Conservation (phyloP, 1,139 yeast genomes). For the Geotrichum phurueaensis region DNA sequence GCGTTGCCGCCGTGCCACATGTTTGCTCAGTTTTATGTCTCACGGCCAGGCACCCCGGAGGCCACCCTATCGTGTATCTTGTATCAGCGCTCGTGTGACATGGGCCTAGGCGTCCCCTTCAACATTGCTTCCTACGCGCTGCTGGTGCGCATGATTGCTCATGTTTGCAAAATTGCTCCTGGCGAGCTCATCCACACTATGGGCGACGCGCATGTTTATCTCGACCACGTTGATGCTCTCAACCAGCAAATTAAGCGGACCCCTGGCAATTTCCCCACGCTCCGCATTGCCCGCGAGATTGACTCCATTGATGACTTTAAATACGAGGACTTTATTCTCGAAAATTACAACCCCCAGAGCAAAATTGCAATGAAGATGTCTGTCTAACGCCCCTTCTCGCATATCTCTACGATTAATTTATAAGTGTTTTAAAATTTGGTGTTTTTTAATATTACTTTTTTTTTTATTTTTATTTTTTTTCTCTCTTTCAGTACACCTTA, state of each 20-base stretch:
- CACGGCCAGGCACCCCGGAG: slow-evolving; percentile 50
- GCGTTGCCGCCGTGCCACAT: slow-evolving; percentile 99
- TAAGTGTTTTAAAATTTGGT: background rate
- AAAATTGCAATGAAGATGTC: slow-evolving; percentile 85
- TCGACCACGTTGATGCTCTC: slow-evolving; percentile 87
- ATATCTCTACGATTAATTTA: background rate
- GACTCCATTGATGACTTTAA: slow-evolving; percentile 76
- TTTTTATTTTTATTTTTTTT: background rate
- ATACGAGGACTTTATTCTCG: slow-evolving; percentile 78
- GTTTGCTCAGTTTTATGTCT: slow-evolving; percentile 89
- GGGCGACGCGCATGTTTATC: slow-evolving; percentile 95
- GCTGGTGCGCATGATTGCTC: slow-evolving; percentile 90
- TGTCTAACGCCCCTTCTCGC: slow-evolving; percentile 33
- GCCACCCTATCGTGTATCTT: slow-evolving; percentile 69
- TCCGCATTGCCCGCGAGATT: slow-evolving; percentile 62
- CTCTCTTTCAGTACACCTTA: background rate
- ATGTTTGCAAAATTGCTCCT: slow-evolving; percentile 85
- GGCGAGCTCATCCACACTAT: slow-evolving; percentile 92
- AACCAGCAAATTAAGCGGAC: slow-evolving; percentile 66
- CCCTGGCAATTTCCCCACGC: slow-evolving; percentile 76
- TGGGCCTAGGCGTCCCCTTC: slow-evolving; percentile 98
- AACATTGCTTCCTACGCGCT: slow-evolving; percentile 95
- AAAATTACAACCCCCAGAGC: slow-evolving; percentile 72
- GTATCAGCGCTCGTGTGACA: slow-evolving; percentile 97
- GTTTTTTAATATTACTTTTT: background rate